Evolutionary conservation across 345 rosid genomes (phyloP).

Genomic region (Rhodomyrtus tomentosa): DNA sequence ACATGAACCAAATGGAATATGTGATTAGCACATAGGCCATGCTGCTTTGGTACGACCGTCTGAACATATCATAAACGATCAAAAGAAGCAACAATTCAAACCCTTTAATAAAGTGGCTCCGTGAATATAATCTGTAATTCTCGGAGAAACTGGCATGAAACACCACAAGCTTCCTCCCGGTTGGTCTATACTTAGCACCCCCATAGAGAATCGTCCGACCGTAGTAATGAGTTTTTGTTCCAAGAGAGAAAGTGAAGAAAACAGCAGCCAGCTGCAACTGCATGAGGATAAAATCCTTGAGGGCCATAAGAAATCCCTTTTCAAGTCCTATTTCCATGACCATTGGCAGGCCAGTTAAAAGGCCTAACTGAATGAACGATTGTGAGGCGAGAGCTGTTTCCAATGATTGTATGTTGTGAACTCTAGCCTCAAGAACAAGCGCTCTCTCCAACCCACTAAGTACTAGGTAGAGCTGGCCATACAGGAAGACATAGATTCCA

Average conservation of each 20-base stretch:
- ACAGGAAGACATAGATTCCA: conserved; percentile 82
- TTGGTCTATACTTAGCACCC: conserved; percentile 89
- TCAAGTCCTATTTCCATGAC: conserved; percentile 97
- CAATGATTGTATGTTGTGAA: conserved; percentile 65
- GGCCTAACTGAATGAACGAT: conserved; percentile 94
- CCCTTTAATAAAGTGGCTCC: conserved; percentile 94
- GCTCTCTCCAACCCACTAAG: conserved; percentile 85
- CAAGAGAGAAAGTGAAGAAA: conserved; percentile 96
- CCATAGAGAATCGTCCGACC: conserved; percentile 90
- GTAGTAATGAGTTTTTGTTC: conserved; percentile 79
- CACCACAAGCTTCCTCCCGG: conserved; percentile 93
- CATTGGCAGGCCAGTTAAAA: conserved; percentile 94
- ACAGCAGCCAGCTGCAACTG: conserved; percentile 91
- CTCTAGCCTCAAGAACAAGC: conserved; percentile 57
- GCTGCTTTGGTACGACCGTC: conserved; percentile 74
- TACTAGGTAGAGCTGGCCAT: conserved; percentile 91
- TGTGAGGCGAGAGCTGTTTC: conserved; percentile 98
- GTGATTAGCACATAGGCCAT: conserved; percentile 77
- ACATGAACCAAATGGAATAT: conserved; percentile 93
- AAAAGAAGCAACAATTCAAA: conserved; percentile 72
- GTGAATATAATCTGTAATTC: conserved; percentile 79
- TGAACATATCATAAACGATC: conserved; percentile 75
- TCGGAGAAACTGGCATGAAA: conserved; percentile 88
- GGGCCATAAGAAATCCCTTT: conserved; percentile 81
- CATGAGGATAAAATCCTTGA: conserved; percentile 93